Evolutionary conservation across 2,329 filamentous ascomycete species (phyloP).

Genomic region (Cytospora paraplurivora): DNA sequence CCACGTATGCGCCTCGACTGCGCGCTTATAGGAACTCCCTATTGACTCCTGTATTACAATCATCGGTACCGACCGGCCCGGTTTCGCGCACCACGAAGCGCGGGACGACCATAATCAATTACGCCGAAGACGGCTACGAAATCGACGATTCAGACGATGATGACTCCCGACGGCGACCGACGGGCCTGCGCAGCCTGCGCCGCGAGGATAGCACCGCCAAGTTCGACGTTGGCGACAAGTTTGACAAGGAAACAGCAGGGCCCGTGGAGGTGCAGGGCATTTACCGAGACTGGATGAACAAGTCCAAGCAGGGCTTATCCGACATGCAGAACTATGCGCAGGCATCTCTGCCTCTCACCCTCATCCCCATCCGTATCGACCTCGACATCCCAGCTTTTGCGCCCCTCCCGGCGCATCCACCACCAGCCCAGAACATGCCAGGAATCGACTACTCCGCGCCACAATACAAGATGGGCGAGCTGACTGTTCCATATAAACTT

Average conservation of each 20-base stretch:
- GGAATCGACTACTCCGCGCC: slow-evolving; percentile 71
- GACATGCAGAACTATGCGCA: slow-evolving; percentile 65
- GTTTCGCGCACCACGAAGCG: slow-evolving; percentile 89
- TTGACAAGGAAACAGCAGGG: slow-evolving; percentile 77
- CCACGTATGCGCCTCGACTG: slow-evolving; percentile 87
- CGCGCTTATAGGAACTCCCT: slow-evolving; percentile 91
- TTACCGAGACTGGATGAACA: slow-evolving; percentile 95
- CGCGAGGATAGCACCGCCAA: slow-evolving; percentile 70
- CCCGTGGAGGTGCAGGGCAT: slow-evolving; percentile 88
- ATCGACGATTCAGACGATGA: slow-evolving; percentile 75
- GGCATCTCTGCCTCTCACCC: slow-evolving; percentile 78
- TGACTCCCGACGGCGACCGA: slow-evolving; percentile 74
- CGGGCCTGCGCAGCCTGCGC: slow-evolving; percentile 79
- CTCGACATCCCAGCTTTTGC: slow-evolving; percentile 82
- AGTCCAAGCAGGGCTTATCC: slow-evolving; percentile 57
- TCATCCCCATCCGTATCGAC: slow-evolving; percentile 96
- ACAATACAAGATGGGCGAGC: slow-evolving; percentile 77
- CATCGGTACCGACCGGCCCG: slow-evolving; percentile 64
- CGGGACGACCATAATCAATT: slow-evolving; percentile 95
- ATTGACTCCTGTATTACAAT: slow-evolving; percentile 79
- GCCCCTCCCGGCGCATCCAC: slow-evolving; percentile 65
- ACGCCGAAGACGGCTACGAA: slow-evolving; percentile 94
- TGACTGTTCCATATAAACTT: slow-evolving; percentile 81
- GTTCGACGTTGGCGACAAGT: slow-evolving; percentile 70
- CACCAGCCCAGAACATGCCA: slow-evolving; percentile 54